Percentiles rank a stretch among this genome's conserved stretches.
Evolutionary conservation across 1,284 basidiomycete species (phyloP).

Genomic region (Chiua sp.): DNA sequence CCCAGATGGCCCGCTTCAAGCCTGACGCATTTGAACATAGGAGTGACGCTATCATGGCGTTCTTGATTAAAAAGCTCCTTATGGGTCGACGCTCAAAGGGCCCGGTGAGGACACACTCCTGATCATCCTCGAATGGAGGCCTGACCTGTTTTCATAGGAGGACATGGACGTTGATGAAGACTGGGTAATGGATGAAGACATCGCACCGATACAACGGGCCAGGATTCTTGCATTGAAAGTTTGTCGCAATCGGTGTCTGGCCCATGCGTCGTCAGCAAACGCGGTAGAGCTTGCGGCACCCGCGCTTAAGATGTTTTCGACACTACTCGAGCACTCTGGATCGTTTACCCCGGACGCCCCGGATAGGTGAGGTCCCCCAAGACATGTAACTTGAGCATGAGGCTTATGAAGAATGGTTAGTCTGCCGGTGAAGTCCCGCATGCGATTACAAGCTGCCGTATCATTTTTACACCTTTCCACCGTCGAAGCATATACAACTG

Average conservation of each 20-base stretch:
- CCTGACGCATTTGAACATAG: constrained; percentile 79
- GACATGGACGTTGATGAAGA: constrained; percentile 68
- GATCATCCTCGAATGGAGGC: background rate
- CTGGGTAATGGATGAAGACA: constrained; percentile 74
- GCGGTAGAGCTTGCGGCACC: constrained; percentile 74
- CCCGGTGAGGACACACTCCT: constrained; percentile 45
- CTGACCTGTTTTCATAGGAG: constrained; percentile 28
- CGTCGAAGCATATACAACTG: constrained; percentile 62
- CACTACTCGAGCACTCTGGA: constrained; percentile 70
- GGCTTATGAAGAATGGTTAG: constrained; percentile 41
- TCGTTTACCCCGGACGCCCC: constrained; percentile 59
- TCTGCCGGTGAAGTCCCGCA: constrained; percentile 62
- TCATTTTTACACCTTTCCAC: constrained; percentile 85
- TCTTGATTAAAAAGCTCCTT: constrained; percentile 77
- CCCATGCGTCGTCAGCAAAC: constrained; percentile 62
- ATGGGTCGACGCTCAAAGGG: constrained; percentile 56
- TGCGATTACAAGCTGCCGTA: constrained; percentile 83
- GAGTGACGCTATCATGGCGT: constrained; percentile 74
- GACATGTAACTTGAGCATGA: too few relatives aligned
- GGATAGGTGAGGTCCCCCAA: constrained; percentile 63
- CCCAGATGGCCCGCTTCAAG: constrained; percentile 74
- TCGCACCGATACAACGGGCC: constrained; percentile 62
- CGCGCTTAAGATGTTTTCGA: constrained; percentile 75
- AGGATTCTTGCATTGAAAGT: constrained; percentile 82
- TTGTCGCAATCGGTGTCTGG: constrained; percentile 78